Conservation (phyloP, 2,329 filamentous ascomycete species). For the Whalleya microplaca region DNA sequence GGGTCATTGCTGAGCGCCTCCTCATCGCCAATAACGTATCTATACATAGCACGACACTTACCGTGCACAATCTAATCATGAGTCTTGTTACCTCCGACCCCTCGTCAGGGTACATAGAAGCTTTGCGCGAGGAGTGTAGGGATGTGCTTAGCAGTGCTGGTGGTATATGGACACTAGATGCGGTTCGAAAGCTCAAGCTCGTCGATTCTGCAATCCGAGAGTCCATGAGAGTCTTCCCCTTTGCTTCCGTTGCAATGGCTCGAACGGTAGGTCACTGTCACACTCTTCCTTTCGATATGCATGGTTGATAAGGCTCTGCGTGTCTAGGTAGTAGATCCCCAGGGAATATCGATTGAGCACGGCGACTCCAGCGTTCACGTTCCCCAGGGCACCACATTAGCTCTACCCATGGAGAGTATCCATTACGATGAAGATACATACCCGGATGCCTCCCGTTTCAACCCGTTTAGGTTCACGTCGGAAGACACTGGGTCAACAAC, state of each 20-base stretch:
- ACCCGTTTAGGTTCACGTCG: constrained; percentile 4
- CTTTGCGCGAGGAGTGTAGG: constrained; percentile 6
- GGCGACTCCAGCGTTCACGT: constrained; percentile 3
- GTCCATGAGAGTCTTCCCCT: constrained; percentile 9
- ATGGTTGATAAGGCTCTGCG: neutral
- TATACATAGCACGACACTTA: constrained; percentile 2
- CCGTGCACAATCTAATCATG: constrained; percentile 1
- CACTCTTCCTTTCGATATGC: neutral
- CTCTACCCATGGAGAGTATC: constrained; percentile 6
- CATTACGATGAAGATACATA: constrained; percentile 7
- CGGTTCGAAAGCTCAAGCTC: constrained; percentile 5
- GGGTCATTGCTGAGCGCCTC: constrained; percentile 7
- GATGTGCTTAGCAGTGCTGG: constrained; percentile 1
- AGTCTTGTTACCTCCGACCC: constrained; percentile 9
- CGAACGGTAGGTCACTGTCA: constrained; percentile 1
- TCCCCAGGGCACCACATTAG: constrained; percentile 5
- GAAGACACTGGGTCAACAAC: neutral
- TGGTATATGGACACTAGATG: constrained; percentile 3
- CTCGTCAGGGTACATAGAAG: constrained; percentile 11
- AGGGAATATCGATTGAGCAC: constrained; percentile 6
- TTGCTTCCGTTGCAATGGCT: constrained; percentile 2
- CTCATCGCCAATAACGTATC: constrained; percentile 13
- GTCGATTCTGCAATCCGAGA: constrained; percentile 13
- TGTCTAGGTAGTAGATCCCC: constrained; percentile 1
- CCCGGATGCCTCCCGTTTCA: constrained; percentile 2